These are phyloP conservation scores for Coniophora puteana DNA, from an alignment of 1,284 basidiomycete genomes.

Conservation along the genomic window DNA sequence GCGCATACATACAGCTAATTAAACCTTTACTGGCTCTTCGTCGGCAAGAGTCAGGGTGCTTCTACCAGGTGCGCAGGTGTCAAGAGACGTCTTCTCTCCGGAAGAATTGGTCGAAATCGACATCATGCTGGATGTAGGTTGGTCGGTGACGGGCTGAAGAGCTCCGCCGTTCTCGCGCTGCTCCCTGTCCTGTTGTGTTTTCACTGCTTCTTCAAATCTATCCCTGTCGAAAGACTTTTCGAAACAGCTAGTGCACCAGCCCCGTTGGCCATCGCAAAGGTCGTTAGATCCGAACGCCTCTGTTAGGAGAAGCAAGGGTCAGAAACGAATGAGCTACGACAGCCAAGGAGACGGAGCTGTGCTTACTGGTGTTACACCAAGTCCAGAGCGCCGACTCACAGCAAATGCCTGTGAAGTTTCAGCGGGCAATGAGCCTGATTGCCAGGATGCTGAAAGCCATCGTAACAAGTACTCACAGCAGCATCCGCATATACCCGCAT, in stretches of 20 bases:
- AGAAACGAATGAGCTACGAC: not conserved
- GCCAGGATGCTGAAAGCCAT: too few species aligned
- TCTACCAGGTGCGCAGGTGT: too few species aligned
- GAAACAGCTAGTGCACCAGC: conserved; percentile 25
- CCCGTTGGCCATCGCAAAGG: conserved; percentile 22
- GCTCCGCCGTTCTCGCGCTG: conserved; percentile 7
- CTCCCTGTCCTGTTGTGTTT: conserved; percentile 16
- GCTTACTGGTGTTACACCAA: conserved; percentile 27
- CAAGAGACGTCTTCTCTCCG: too few species aligned
- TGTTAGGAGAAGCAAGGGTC: conserved; percentile 5
- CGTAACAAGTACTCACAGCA: conserved; percentile 22
- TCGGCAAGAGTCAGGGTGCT: too few species aligned
- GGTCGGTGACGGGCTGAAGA: too few species aligned
- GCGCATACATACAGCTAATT: too few species aligned
- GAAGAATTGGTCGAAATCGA: too few species aligned
- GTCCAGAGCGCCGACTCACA: conserved; percentile 11
- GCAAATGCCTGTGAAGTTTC: conserved; percentile 14
- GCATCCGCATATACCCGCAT: conserved; percentile 9
- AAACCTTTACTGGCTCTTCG: too few species aligned
- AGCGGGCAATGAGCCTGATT: not conserved
- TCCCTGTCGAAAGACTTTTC: conserved; percentile 26
- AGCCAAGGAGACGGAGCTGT: not conserved
- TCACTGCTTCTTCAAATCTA: conserved; percentile 27
- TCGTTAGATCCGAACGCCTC: conserved; percentile 21
- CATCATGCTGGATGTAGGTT: too few species aligned